Percentiles rank a stretch among this genome's conserved stretches.
phyloP scores from a whole-genome alignment of 176 grass and related monocot genomes.

The Oryza brachyantha region DNA sequence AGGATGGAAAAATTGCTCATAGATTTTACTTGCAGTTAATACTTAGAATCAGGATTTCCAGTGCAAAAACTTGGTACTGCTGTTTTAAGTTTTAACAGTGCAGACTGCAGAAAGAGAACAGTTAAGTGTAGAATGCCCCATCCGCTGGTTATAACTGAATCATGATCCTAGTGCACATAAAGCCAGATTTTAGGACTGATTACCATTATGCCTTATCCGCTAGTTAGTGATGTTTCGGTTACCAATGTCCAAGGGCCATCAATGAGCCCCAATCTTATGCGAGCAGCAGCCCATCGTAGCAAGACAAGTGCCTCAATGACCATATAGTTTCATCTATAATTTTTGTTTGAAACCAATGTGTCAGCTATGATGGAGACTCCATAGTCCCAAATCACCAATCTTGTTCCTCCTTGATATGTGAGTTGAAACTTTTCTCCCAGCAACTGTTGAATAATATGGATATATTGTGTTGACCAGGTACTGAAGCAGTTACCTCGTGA shows the following conservation, averaged over 20 bases:
- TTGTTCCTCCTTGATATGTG: neutral
- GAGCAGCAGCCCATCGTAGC: neutral
- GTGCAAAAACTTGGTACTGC: neutral
- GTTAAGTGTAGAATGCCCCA: neutral
- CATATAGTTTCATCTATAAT: neutral
- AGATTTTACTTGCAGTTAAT: neutral
- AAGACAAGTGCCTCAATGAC: neutral
- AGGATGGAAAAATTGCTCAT: too few relatives aligned
- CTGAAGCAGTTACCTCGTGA: constrained; percentile 65
- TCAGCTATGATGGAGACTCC: neutral
- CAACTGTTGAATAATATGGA: constrained; percentile 3
- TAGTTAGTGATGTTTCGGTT: constrained; percentile 1
- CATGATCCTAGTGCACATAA: neutral
- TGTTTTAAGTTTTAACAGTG: neutral
- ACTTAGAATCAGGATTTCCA: neutral
- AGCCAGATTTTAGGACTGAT: neutral
- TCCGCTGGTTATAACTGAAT: neutral
- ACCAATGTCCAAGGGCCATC: neutral
- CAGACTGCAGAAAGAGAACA: neutral
- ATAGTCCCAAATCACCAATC: neutral
- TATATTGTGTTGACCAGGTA: constrained; percentile 42
- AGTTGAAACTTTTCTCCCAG: neutral
- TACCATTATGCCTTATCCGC: neutral
- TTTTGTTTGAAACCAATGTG: neutral
- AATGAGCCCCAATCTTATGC: neutral